A percentile compares a stretch with the other conserved stretches of the same genome.
Evolutionary conservation across 805 yeast species (phyloP).

Genomic region (Ogataea wickerhamii): DNA sequence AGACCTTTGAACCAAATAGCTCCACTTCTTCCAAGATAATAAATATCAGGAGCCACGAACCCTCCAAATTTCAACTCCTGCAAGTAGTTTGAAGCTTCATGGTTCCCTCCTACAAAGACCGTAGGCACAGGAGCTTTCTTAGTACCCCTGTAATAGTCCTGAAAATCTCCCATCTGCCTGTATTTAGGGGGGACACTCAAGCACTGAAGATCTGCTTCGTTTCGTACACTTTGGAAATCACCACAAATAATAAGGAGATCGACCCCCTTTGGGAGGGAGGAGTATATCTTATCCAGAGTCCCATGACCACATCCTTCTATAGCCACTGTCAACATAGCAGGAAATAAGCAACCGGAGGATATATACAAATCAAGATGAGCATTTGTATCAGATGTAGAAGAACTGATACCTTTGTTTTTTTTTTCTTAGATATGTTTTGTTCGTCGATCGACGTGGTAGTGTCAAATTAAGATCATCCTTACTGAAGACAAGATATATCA

Average conservation of each 20-base stretch:
- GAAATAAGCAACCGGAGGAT: background rate
- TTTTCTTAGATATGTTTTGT: background rate
- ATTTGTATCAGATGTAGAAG: no score
- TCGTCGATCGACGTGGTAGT: background rate
- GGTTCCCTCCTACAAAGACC: slow-evolving; percentile 90
- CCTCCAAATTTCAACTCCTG: slow-evolving; percentile 80
- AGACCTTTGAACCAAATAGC: slow-evolving; percentile 73
- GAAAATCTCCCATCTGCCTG: slow-evolving; percentile 73
- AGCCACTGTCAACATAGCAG: slow-evolving; percentile 43
- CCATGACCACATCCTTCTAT: slow-evolving; percentile 94
- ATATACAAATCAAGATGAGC: background rate
- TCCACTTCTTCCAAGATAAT: slow-evolving; percentile 76
- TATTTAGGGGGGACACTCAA: slow-evolving; percentile 81
- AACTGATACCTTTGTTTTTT: no score
- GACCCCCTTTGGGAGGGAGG: slow-evolving; percentile 29
- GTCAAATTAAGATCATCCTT: no score
- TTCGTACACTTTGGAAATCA: slow-evolving; percentile 82
- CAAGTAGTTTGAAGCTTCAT: slow-evolving; percentile 81
- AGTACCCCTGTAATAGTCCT: slow-evolving; percentile 59
- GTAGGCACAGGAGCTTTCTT: slow-evolving; percentile 71
- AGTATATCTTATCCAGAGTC: slow-evolving; percentile 58
- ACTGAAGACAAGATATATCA: background rate
- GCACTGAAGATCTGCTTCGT: slow-evolving; percentile 57
- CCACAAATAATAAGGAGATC: slow-evolving; percentile 80
- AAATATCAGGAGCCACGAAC: slow-evolving; percentile 87